Evolutionary conservation across 805 yeast species (phyloP).

Genomic region (Ogataea populi-albae): DNA sequence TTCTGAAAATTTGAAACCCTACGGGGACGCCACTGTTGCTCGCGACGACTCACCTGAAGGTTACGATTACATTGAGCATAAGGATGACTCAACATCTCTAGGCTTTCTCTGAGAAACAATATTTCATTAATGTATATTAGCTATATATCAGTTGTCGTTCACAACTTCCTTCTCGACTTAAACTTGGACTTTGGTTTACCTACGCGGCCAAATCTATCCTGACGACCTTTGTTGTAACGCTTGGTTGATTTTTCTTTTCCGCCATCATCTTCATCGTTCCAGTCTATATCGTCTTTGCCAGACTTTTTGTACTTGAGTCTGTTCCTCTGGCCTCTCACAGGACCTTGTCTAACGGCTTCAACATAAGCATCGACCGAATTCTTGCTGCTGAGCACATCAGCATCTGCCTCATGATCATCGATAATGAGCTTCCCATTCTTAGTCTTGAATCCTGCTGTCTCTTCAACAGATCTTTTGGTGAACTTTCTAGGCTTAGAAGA

Average conservation of each 20-base stretch:
- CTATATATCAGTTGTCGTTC: no score
- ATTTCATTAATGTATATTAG: background rate
- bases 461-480: constrained; percentile 39
- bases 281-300: constrained; percentile 50
- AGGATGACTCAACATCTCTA: background rate
- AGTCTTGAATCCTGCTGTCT: constrained; percentile 45
- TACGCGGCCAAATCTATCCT: no score
- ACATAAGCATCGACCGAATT: constrained; percentile 86
- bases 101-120: background rate
- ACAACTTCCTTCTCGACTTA: constrained; percentile 60
- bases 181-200: constrained; percentile 44
- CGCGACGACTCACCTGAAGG: background rate
- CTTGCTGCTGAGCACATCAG: constrained; percentile 39
- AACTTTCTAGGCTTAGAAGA: constrained; percentile 75
- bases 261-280: constrained; percentile 37
- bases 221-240: no score
- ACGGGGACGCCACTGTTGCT: background rate
- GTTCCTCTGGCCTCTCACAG: constrained; percentile 90
- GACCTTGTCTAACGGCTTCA: constrained; percentile 91
- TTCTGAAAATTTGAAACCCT: background rate
- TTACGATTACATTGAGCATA: constrained; percentile 1
- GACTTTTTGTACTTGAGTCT: constrained; percentile 72
- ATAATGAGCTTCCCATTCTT: constrained; percentile 69
- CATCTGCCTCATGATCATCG: constrained; percentile 53
- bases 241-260: constrained; percentile 14